A percentile compares a stretch with the other conserved stretches of the same genome.
Conservation (phyloP, 169 alveolate genomes). For the Plasmodium relictum region DNA sequence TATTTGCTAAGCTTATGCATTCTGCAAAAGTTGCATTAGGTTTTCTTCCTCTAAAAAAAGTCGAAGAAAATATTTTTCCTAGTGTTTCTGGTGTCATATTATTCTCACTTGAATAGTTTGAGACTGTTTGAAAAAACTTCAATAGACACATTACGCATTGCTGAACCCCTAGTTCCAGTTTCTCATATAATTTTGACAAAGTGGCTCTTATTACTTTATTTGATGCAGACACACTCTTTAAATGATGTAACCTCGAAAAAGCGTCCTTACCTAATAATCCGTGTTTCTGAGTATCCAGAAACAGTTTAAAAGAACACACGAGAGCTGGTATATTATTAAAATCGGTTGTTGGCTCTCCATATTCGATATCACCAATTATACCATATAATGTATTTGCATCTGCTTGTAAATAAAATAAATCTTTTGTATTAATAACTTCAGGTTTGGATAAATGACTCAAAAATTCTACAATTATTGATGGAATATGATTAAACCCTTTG, state of each 20-base stretch:
- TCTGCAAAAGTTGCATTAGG: slow-evolving; percentile 44
- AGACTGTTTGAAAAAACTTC: slow-evolving; percentile 53
- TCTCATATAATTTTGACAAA: slow-evolving; percentile 41
- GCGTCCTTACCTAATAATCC: slow-evolving; percentile 82
- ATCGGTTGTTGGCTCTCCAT: slow-evolving; percentile 79
- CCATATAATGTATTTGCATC: slow-evolving; percentile 78
- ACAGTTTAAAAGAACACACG: slow-evolving; percentile 81
- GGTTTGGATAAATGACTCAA: slow-evolving; percentile 77
- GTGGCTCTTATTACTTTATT: slow-evolving; percentile 36
- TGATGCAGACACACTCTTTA: slow-evolving; percentile 65
- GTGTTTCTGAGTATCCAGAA: slow-evolving; percentile 82
- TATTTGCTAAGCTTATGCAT: slow-evolving; percentile 57
- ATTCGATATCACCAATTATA: slow-evolving; percentile 78
- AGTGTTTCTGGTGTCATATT: slow-evolving; percentile 54
- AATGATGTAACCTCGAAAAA: slow-evolving; percentile 42
- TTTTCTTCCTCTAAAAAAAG: slow-evolving; percentile 42
- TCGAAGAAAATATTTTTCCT: slow-evolving; percentile 44
- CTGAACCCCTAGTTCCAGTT: slow-evolving; percentile 42
- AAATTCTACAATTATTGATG: slow-evolving; percentile 78
- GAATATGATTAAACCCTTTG: slow-evolving; percentile 82
- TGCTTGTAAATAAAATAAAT: slow-evolving; percentile 82
- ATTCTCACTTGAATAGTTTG: slow-evolving; percentile 57
- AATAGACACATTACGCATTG: slow-evolving; percentile 48
- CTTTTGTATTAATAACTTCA: slow-evolving; percentile 79
- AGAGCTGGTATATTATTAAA: slow-evolving; percentile 78